Evolutionary conservation across 1,284 basidiomycete species (phyloP), one percentile per base, ranked within the genome.

Genomic region (Tilletia walkeri): DNA sequence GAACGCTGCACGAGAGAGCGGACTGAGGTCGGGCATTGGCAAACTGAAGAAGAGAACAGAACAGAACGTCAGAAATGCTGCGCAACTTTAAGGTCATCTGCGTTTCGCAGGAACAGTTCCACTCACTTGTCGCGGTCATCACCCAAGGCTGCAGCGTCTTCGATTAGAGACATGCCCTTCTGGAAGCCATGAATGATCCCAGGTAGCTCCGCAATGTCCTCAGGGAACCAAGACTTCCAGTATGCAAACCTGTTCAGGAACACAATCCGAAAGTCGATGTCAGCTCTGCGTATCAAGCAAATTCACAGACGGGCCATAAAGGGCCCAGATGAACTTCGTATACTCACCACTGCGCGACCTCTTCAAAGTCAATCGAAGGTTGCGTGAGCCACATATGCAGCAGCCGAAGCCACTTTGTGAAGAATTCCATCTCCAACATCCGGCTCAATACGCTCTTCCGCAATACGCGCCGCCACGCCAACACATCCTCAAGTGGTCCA

Each of bases 381-480:
- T 93, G 91, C 12, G 90, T 87, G 67, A 99, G 89, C 96, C 95
- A 98, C 53, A 92, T 85, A 79, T 94, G 90, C 48, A 99, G 85
- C n/a, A 92, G 89, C 56, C 93, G 89, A 66, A 99, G 87, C 94
- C 94, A 99, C 81, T 95, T 94, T 1, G 93, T 92, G 88, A 98
- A 96, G 86, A 99, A 95, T 79, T 94, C 93, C 7, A 88, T 87
- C 82, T 95, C 90, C 4, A 79, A 65, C 53, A 79, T 49, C 6
- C 76, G 71, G 24, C 69, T 67, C 53, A 81, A 12, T 16, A 76
- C 74, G 9, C 66, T 70, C 5, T 68, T 84, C 4, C 92, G 90
- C 41, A 99, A 85, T 56, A 93, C 86, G 34, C 84, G 79, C 18
- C 86, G 86, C 96, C 96, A 99, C 0, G 86, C 86, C 56, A 98